Evolutionary conservation across 2,329 filamentous ascomycete genomes (phyloP).

Genomic region (Fusarium irregulare): DNA sequence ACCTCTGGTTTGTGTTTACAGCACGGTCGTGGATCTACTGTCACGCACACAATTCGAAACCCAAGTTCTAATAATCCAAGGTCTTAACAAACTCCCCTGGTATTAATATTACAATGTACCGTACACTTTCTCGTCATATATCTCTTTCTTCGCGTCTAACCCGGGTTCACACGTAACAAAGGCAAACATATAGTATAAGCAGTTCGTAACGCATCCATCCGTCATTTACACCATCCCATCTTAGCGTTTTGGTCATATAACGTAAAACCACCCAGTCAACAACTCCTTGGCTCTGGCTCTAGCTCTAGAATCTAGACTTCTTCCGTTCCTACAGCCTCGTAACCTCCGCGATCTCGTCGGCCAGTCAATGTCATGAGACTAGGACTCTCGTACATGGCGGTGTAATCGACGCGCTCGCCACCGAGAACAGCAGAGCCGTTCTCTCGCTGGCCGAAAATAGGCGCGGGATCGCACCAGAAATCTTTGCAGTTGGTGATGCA

Average conservation of each 20-base stretch:
- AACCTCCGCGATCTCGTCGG: slow-evolving; percentile 64
- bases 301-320: slow-evolving; percentile 53
- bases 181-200: slow-evolving; percentile 21
- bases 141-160: slow-evolving; percentile 21
- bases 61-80: slow-evolving; percentile 16
- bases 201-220: slow-evolving; percentile 36
- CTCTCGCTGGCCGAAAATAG: slow-evolving; percentile 79
- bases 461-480: slow-evolving; percentile 93
- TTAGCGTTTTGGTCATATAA: slow-evolving; percentile 34
- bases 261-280: slow-evolving; percentile 11
- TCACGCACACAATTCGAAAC: slow-evolving; percentile 10
- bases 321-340: slow-evolving; percentile 71
- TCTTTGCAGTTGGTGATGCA: slow-evolving; percentile 91
- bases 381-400: slow-evolving; percentile 88
- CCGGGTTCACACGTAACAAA: slow-evolving; percentile 25
- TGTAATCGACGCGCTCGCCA: slow-evolving; percentile 86
- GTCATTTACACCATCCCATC: slow-evolving; percentile 35
- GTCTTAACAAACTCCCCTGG: slow-evolving; percentile 17
- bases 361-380: slow-evolving; percentile 69
- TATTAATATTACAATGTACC: slow-evolving; percentile 45
- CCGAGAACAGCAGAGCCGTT: slow-evolving; percentile 81
- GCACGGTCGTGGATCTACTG: not conserved
- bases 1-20: not conserved
- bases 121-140: slow-evolving; percentile 34
- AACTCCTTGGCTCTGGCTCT: slow-evolving; percentile 8